Evolutionary conservation across 202 grass and related monocot species (phyloP).

Genomic region (Panicum virgatum): DNA sequence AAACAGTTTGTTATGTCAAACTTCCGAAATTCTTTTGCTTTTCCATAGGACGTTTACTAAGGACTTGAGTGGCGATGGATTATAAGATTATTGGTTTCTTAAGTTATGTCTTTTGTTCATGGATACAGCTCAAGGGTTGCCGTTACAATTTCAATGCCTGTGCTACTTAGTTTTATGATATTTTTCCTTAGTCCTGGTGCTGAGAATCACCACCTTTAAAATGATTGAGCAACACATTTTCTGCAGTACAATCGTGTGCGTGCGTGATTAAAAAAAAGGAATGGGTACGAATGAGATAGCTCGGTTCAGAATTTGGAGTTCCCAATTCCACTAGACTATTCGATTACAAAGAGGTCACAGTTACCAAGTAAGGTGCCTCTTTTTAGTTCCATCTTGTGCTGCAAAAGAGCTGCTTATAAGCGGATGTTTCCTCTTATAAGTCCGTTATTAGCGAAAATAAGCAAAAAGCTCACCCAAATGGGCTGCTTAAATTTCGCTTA

Average conservation of each 20-base stretch:
- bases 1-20: constrained; percentile 51
- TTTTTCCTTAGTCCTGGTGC: background rate
- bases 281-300: background rate
- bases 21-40: constrained; percentile 52
- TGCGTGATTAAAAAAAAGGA: background rate
- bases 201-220: background rate
- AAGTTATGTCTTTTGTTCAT: constrained; percentile 26
- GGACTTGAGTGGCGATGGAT: constrained; percentile 41
- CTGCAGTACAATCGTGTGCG: background rate
- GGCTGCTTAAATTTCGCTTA: no score
- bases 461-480: no score
- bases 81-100: constrained; percentile 54
- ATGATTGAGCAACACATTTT: background rate
- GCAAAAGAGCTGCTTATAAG: no score
- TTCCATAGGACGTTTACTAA: constrained; percentile 48
- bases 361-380: no score
- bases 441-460: no score
- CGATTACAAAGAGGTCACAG: no score
- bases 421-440: no score
- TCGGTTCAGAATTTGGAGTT: background rate
- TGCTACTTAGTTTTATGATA: background rate
- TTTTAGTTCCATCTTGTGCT: no score
- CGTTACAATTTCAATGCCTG: background rate
- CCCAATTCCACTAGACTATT: background rate
- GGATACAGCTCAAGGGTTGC: background rate